phyloP scores from a whole-genome alignment of 2,329 filamentous ascomycete species.

The Chalara sp. region DNA sequence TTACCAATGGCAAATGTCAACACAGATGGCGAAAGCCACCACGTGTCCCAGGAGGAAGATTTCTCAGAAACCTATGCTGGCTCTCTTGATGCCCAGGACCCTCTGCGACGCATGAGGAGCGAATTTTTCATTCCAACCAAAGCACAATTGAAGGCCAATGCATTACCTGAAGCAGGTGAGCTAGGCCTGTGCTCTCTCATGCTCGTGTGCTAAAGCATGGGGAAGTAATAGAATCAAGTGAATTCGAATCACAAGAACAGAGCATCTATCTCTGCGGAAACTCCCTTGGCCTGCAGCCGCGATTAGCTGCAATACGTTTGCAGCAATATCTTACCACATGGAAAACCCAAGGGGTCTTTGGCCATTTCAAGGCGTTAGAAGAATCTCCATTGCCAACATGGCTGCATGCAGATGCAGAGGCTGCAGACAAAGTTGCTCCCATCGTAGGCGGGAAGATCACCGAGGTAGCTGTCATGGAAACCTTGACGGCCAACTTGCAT shows the following conservation, averaged over 20 bases:
- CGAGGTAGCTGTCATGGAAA: conserved; percentile 76
- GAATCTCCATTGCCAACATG: conserved; percentile 57
- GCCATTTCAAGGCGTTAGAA: conserved; percentile 63
- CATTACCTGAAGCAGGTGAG: conserved; percentile 20
- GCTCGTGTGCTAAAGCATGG: conserved; percentile 1
- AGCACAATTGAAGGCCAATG: conserved; percentile 53
- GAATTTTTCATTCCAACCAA: conserved; percentile 76
- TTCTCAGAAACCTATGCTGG: conserved; percentile 17
- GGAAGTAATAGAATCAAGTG: conserved; percentile 12
- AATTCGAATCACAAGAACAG: conserved; percentile 14
- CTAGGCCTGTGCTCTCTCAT: conserved; percentile 3
- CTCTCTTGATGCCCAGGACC: conserved; percentile 52
- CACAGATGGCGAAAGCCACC: not conserved
- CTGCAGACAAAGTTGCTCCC: conserved; percentile 58
- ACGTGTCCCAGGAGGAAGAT: not conserved
- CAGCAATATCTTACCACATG: conserved; percentile 65
- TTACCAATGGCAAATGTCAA: not conserved
- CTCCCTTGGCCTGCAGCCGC: conserved; percentile 70
- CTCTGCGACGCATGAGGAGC: conserved; percentile 52
- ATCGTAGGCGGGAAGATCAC: conserved; percentile 61
- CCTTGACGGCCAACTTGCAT: conserved; percentile 71
- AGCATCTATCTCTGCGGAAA: conserved; percentile 71
- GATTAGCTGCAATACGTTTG: conserved; percentile 55
- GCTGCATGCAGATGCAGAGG: conserved; percentile 64
- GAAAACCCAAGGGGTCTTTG: conserved; percentile 70